Base-by-base conservation (phyloP, 345 rosid genomes). In the Linum tenue region DNA sequence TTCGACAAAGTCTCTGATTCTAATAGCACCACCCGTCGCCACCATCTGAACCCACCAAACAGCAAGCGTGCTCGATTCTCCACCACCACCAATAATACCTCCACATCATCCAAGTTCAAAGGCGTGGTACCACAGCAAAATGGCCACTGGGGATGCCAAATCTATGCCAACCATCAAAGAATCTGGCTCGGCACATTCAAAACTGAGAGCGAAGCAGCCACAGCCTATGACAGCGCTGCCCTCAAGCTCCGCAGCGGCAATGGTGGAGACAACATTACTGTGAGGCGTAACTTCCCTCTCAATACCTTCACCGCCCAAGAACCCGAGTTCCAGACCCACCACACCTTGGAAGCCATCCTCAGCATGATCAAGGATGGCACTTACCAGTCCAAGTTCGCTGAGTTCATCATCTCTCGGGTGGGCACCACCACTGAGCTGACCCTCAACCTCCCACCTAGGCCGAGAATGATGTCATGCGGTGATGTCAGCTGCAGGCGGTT, bases 131-230 rank as follows among this genome's bases (percentile, higher is more conserved):
- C 80, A 0, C 88, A 79, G 55, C 85, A 72, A 17, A 82, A 82
- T 16, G 95, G 90, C 3, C 69, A 79, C 55, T 87, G 95, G 90
- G 95, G 95, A 9, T 85, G 86, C 0, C 95, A 85, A 65, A 79
- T 85, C 35, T 85, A 85, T 14, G 78, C 81, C 53, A 79, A 82
- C 41, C 83, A 77, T 68, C 73, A 73, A 35, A 69, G 90, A 37
- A 75, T 80, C 36, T 87, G 95, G 90, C 86, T 87, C 0, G 95
- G 95, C n/a, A 85, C 90, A n/a, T 87, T 85, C 69, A 83, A 71
- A 39, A 65, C 85, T 0, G 88, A 83, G 38, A 57, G 59, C 59
- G 90, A 83, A 37, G 95, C 88, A 0, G 90, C 90, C 2, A 78
- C 79, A 85, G 88, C 90, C 5, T 87, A 85, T 36, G 88, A 87